phyloP scores from a whole-genome alignment of 106 monocot species.

The Amphibolis antarctica region DNA sequence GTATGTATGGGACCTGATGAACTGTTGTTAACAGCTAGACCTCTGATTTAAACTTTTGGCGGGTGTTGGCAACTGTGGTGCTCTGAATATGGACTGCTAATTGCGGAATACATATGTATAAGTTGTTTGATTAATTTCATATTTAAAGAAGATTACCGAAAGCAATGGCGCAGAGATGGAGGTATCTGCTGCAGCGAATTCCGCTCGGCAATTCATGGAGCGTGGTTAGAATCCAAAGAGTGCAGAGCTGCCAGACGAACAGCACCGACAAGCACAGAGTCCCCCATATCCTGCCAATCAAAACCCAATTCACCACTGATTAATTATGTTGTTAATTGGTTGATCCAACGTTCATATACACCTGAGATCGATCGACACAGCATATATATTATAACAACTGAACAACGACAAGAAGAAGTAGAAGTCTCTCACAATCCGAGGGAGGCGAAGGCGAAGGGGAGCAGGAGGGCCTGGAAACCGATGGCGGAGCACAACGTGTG shows the following conservation, averaged over 20 bases:
- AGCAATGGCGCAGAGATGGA: slow-evolving; percentile 40
- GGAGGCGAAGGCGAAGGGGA: slow-evolving; percentile 64
- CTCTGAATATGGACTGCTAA: too few relatives aligned
- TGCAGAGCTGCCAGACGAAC: slow-evolving; percentile 90
- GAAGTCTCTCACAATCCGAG: slow-evolving; percentile 60
- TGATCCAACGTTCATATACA: too few relatives aligned
- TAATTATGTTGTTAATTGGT: neutral
- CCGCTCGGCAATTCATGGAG: slow-evolving; percentile 69
- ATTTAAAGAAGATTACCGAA: slow-evolving; percentile 33
- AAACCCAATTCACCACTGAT: too few relatives aligned
- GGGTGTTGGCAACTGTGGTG: too few relatives aligned
- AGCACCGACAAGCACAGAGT: slow-evolving; percentile 33
- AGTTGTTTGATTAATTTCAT: too few relatives aligned
- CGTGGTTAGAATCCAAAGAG: slow-evolving; percentile 69
- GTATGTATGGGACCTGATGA: too few relatives aligned
- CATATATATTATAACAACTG: too few relatives aligned
- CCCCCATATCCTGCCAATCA: slow-evolving; percentile 68
- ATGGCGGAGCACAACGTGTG: slow-evolving; percentile 79
- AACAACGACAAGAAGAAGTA: too few relatives aligned
- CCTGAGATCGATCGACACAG: too few relatives aligned
- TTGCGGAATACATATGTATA: too few relatives aligned
- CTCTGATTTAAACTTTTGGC: too few relatives aligned
- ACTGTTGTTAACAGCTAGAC: too few relatives aligned
- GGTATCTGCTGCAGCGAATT: slow-evolving; percentile 63
- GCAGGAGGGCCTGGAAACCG: slow-evolving; percentile 75